Base-by-base conservation (phyloP, 495 filamentous ascomycete species). In the Clavariopsis aquatica region DNA sequence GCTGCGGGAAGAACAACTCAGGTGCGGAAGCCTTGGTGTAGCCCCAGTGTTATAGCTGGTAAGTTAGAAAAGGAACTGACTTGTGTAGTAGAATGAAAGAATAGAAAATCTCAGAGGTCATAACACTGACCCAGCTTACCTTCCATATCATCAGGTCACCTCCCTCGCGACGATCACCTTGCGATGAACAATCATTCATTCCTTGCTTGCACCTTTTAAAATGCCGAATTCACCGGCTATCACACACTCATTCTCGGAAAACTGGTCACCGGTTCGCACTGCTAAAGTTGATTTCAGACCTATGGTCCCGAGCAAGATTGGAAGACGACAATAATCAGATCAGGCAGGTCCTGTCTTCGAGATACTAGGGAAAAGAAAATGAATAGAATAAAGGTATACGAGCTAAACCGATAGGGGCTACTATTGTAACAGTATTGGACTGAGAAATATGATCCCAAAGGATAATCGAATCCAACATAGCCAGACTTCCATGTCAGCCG, bases 251-350 rank as follows among this genome's bases (percentile, higher is more conserved):
- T 52, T n/a, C 13, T 52, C 20, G 8, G 20, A 23, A 24, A 6
- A 52, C 26, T 52, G 49, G 49, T 52, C 49, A 3, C 20, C 49
- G 49, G 28, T 28, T 24, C 36, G 26, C 5, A 47, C 28, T 7
- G 46, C 46, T n/a, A 61, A 31, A 52, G 36, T 52, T 3, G 58
- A 51, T 28, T 61, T 61, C 23, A 61, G 52, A 23, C 58, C 58
- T 29, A 45, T 47, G 8, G 58, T 61, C 7, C 53, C 53, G 7
- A 56, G 26, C 4, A 3, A 26, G 29, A 56, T 56, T n/a, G n/a
- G 17, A 27, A 22, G 17, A 56, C 22, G 27, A 56, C 53, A 43
- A 27, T 29, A 26, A 56, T 56, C 15, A 56, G 28, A 19, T 29
- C 53, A 6, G n/a, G 19, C 19, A 56, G 19, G 3, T 29, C 53